phyloP scores from a whole-genome alignment of 257 asterid species.

The Solanum medicagineum region DNA sequence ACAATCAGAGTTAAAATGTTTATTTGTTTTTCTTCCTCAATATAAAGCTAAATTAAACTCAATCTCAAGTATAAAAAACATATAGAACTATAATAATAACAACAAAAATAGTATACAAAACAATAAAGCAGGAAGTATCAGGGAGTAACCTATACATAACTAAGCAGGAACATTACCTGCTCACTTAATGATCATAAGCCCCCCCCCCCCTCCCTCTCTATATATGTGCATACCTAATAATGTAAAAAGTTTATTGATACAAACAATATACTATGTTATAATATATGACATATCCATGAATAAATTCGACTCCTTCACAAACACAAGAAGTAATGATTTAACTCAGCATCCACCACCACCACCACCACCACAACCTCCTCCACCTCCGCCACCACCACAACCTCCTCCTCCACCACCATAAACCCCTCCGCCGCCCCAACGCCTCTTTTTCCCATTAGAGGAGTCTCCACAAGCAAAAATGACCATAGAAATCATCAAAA shows the following conservation, averaged over 20 bases:
- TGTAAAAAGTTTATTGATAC: too few relatives aligned
- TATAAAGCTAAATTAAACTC: too few relatives aligned
- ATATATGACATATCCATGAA: too few relatives aligned
- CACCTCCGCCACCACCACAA: neutral
- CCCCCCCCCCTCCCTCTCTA: too few relatives aligned
- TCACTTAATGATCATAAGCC: too few relatives aligned
- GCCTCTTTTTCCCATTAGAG: neutral
- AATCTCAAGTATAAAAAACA: too few relatives aligned
- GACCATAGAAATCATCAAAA: constrained; percentile 1
- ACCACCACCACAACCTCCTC: neutral
- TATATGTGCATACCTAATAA: too few relatives aligned
- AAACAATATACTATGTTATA: too few relatives aligned
- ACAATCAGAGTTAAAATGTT: too few relatives aligned
- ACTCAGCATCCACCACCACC: neutral
- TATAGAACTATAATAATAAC: neutral
- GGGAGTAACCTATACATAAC: neutral
- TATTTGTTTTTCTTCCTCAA: too few relatives aligned
- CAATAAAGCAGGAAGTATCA: neutral
- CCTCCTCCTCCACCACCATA: neutral
- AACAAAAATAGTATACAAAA: too few relatives aligned
- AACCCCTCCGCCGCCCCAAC: neutral
- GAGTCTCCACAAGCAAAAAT: constrained; percentile 9
- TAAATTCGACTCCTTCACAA: neutral
- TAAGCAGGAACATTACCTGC: neutral
- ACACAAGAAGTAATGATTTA: neutral